Percentiles rank a stretch among this genome's conserved stretches.
Conservation (phyloP, 2,329 filamentous ascomycete genomes). For the Lachnellula suecica region DNA sequence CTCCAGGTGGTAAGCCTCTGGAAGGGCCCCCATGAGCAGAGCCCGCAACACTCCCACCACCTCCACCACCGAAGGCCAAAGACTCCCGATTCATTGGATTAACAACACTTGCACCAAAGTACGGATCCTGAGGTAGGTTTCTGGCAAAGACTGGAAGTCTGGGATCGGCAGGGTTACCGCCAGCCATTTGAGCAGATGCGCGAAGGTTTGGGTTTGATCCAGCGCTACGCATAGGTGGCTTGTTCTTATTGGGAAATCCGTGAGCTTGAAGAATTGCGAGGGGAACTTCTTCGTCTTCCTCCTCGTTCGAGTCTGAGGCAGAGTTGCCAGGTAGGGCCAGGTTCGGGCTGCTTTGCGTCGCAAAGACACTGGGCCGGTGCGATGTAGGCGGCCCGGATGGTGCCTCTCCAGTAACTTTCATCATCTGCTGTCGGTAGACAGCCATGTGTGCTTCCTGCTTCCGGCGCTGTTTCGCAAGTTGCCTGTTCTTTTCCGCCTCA, state of each 20-base stretch:
- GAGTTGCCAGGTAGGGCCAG: slow-evolving; percentile 35
- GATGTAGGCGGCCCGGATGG: slow-evolving; percentile 40
- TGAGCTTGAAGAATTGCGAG: slow-evolving; percentile 85
- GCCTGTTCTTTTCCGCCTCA: slow-evolving; percentile 71
- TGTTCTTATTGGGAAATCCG: slow-evolving; percentile 78
- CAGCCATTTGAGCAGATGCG: slow-evolving; percentile 54
- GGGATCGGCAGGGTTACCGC: slow-evolving; percentile 47
- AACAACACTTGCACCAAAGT: slow-evolving; percentile 75
- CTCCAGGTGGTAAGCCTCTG: slow-evolving; percentile 60
- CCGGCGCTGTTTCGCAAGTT: slow-evolving; percentile 72
- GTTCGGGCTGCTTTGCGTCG: slow-evolving; percentile 63
- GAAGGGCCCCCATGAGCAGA: slow-evolving; percentile 37
- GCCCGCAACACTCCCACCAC: slow-evolving; percentile 51
- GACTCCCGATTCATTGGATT: slow-evolving; percentile 73
- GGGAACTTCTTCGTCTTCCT: slow-evolving; percentile 79
- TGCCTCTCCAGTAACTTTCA: slow-evolving; percentile 85
- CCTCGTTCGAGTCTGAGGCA: slow-evolving; percentile 18
- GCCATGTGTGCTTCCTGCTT: slow-evolving; percentile 90
- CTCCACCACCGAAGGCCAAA: slow-evolving; percentile 66
- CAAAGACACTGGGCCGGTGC: slow-evolving; percentile 51
- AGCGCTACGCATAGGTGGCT: slow-evolving; percentile 68
- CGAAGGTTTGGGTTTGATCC: slow-evolving; percentile 73
- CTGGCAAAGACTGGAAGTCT: slow-evolving; percentile 78
- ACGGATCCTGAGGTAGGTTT: slow-evolving; percentile 80
- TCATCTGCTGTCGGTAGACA: slow-evolving; percentile 92